Conservation (phyloP, 2,329 filamentous ascomycete species). For the Emmonsiellopsis sp. region DNA sequence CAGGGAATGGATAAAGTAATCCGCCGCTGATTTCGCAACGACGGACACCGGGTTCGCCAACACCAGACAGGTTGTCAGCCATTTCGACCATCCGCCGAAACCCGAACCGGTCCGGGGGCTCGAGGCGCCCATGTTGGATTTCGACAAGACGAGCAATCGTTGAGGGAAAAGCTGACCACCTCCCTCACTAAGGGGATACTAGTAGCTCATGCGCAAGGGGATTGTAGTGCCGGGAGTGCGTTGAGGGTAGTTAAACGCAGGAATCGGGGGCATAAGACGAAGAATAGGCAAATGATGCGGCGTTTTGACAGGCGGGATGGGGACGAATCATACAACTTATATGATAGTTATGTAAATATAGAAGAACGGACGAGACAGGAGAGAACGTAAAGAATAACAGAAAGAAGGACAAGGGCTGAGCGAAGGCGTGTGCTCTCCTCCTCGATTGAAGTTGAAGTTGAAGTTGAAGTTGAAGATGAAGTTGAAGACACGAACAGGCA, state of each 20-base stretch:
- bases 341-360: background rate
- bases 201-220: background rate
- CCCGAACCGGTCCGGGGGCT: slow-evolving; percentile 13
- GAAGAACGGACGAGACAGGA: background rate
- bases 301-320: background rate
- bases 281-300: background rate
- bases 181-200: background rate
- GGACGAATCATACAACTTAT: background rate
- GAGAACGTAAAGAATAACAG: background rate
- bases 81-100: background rate
- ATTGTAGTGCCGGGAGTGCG: background rate
- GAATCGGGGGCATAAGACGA: background rate
- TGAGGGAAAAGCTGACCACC: background rate
- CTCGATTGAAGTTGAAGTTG: background rate
- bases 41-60: slow-evolving; percentile 5
- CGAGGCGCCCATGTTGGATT: background rate
- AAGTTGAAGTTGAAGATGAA: background rate
- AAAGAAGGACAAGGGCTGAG: background rate
- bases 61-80: background rate
- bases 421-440: background rate
- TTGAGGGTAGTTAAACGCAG: background rate
- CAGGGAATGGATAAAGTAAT: slow-evolving; percentile 81
- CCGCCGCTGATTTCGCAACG: slow-evolving; percentile 46
- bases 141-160: background rate
- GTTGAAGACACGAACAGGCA: background rate